These are phyloP conservation scores for Samsoniella hepiali DNA, from an alignment of 2,329 filamentous ascomycete species.

Conservation along the genomic window DNA sequence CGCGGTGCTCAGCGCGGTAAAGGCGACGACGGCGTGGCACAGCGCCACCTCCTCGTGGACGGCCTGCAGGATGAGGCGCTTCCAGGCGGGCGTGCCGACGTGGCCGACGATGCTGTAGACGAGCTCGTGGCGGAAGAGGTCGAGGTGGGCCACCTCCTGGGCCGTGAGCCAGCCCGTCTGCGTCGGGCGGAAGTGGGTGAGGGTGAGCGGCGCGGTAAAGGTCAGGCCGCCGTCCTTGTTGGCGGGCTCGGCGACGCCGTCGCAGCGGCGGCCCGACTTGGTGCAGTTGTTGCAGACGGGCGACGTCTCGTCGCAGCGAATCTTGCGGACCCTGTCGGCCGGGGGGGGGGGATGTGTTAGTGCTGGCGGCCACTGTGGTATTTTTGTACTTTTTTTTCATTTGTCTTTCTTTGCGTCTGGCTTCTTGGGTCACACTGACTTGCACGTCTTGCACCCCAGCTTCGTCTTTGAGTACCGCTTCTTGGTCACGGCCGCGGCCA, in stretches of 20 bases:
- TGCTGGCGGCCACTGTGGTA: neutral
- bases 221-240: slow-evolving; percentile 15
- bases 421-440: slow-evolving; percentile 11
- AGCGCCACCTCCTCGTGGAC: slow-evolving; percentile 19
- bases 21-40: slow-evolving; percentile 20
- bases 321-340: slow-evolving; percentile 23
- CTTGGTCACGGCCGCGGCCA: slow-evolving; percentile 7
- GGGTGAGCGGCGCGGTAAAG: slow-evolving; percentile 25
- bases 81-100: slow-evolving; percentile 17
- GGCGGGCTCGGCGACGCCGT: slow-evolving; percentile 19
- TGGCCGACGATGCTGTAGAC: slow-evolving; percentile 22
- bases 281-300: slow-evolving; percentile 22
- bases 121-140: slow-evolving; percentile 20
- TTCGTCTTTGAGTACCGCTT: slow-evolving; percentile 19
- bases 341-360: slow-evolving; percentile 11
- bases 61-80: slow-evolving; percentile 20
- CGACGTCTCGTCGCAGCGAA: slow-evolving; percentile 23
- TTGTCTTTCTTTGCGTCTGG: neutral
- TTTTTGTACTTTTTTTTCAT: neutral
- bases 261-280: slow-evolving; percentile 20
- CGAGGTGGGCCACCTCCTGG: slow-evolving; percentile 12
- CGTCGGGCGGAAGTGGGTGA: slow-evolving; percentile 20
- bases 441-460: slow-evolving; percentile 20
- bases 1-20: slow-evolving; percentile 17
- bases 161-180: slow-evolving; percentile 19